Percentiles rank a stretch among this genome's conserved stretches.
Conservation (phyloP, 148 eudicot genomes). For the Suaeda aralocaspica region DNA sequence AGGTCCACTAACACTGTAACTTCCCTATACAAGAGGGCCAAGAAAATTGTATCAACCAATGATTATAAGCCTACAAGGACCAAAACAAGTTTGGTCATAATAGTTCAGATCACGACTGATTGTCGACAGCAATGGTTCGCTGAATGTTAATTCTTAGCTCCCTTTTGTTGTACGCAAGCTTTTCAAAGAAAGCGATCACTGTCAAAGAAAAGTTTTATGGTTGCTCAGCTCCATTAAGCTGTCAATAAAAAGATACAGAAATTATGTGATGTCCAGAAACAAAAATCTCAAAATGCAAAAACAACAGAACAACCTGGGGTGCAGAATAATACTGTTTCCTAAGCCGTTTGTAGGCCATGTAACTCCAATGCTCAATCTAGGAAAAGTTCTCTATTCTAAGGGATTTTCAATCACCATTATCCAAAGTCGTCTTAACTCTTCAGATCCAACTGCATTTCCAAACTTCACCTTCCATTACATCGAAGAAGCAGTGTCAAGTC, state of each 20-base stretch:
- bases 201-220: background rate
- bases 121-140: background rate
- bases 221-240: background rate
- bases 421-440: constrained; percentile 35
- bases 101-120: background rate
- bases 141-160: background rate
- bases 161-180: background rate
- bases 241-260: background rate
- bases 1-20: background rate
- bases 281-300: constrained; percentile 6
- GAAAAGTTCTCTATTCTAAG: constrained; percentile 30
- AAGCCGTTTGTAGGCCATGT: constrained; percentile 40
- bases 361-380: constrained; percentile 45
- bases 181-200: background rate
- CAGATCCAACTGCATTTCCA: constrained; percentile 33
- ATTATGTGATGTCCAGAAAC: background rate
- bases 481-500: constrained; percentile 23
- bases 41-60: background rate
- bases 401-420: constrained; percentile 39
- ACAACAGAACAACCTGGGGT: constrained; percentile 12
- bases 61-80: background rate
- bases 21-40: background rate
- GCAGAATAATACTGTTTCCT: constrained; percentile 35
- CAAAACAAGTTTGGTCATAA: background rate
- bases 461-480: constrained; percentile 33